These are phyloP conservation scores for Citrus trifoliata DNA, from an alignment of 345 rosid species.

Conservation along the genomic window DNA sequence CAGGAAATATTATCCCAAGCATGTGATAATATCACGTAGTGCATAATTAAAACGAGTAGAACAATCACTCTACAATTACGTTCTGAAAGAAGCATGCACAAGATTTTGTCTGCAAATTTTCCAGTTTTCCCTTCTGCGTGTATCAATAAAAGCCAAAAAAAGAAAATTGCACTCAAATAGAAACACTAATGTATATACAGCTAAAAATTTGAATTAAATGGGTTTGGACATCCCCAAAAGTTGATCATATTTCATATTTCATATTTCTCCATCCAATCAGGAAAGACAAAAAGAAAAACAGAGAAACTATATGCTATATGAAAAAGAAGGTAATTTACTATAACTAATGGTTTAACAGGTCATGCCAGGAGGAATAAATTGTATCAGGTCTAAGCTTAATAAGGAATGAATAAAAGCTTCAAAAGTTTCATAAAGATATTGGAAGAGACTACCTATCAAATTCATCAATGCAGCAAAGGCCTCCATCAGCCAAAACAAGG, in stretches of 20 bases:
- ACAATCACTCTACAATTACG: no score
- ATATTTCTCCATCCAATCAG: no score
- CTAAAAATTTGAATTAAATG: neutral
- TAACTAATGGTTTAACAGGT: neutral
- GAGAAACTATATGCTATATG: no score
- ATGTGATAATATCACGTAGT: no score
- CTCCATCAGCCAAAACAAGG: slow-evolving; percentile 97
- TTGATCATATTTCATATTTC: neutral
- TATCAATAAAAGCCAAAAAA: neutral
- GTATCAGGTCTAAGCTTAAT: neutral
- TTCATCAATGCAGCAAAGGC: slow-evolving; percentile 96
- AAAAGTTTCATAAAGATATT: no score
- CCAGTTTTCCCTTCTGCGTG: neutral
- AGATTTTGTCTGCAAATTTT: neutral
- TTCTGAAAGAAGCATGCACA: neutral
- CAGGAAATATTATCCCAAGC: neutral
- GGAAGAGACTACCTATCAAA: slow-evolving; percentile 69
- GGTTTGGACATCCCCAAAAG: neutral
- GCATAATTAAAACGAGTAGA: no score
- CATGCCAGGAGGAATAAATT: neutral
- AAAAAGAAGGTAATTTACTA: neutral
- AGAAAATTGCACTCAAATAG: no score
- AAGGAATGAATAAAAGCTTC: neutral
- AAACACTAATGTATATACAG: neutral
- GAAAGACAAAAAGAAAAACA: no score